Evolutionary conservation across 2,329 filamentous ascomycete genomes (phyloP), one percentile per base, ranked within the genome.

Genomic region (Fusarium compactum): DNA sequence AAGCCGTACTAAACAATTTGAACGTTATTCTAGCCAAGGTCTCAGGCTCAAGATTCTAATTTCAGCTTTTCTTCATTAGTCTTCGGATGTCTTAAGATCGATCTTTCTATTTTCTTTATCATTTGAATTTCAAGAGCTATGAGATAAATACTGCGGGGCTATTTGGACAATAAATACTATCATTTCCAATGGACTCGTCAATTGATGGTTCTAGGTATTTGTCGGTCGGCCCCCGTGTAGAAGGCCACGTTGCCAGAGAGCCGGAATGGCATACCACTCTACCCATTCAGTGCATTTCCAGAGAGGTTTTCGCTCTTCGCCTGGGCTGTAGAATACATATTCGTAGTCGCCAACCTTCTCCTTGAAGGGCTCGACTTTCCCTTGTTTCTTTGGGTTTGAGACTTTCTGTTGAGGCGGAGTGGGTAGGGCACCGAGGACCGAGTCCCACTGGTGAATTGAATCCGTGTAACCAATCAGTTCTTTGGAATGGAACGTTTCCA

Each of bases 321-420:
- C 43, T 6, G 18, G 9, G 1, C 0, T 0, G 8, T 60, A 58
- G 5, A 60, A 60, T 0, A 43, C 0, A 2, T 34, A 58, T 0
- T 43, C 8, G 3, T 10, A 27, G 1, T 47, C 52, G 0, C 15
- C 8, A 1, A 48, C 0, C 0, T 43, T 58, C 1, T 47, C 8
- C 4, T 43, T 58, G 5, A 58, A 58, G 6, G 52, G 58, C 6
- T 60, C 52, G 1, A 58, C 41, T 3, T 15, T 32, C 0, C 52
- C 58, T 1, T 27, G 41, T 0, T 43, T 58, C 2, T 5, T 25
- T 2, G n/a, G 18, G 3, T 48, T 58, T 22, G 32, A 8, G 1
- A 32, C 52, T 10, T 58, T 61, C 3, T 61, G 58, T n/a, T 47
- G 43, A 0, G 58, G 52, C 1, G 52, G 58, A 0, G 43, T 43